Percentiles rank a stretch among this genome's conserved stretches.
Evolutionary conservation across 495 filamentous ascomycete species (phyloP).

Genomic region (Podospora comata): DNA sequence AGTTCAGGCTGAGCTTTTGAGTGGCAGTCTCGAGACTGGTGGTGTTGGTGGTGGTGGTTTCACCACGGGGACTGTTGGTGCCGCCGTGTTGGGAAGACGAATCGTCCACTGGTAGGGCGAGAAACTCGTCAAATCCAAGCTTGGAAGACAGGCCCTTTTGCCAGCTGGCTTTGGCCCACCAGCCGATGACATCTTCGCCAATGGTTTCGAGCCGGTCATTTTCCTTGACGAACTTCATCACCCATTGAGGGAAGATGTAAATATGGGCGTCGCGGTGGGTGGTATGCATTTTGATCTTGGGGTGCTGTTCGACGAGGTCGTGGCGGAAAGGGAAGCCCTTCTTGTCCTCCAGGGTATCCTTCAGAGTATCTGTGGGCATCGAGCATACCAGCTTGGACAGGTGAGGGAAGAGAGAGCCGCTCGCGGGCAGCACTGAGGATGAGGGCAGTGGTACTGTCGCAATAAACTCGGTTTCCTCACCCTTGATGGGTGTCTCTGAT

Average conservation of each 20-base stretch:
- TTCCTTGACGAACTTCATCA: constrained; percentile 70
- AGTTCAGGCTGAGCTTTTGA: constrained; percentile 19
- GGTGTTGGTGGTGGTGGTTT: not conserved
- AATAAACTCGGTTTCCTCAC: constrained; percentile 87
- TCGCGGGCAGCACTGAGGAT: constrained; percentile 52
- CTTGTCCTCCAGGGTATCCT: constrained; percentile 70
- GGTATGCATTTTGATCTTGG: constrained; percentile 70
- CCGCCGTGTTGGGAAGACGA: constrained; percentile 17
- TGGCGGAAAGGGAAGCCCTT: constrained; percentile 69
- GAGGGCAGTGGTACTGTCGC: constrained; percentile 63
- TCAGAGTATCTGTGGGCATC: constrained; percentile 79
- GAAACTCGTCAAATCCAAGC: constrained; percentile 65
- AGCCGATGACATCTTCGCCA: constrained; percentile 87
- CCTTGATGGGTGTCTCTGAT: constrained; percentile 71
- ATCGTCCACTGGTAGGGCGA: constrained; percentile 40
- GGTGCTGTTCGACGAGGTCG: constrained; percentile 65
- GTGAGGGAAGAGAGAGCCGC: constrained; percentile 58
- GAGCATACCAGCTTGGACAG: constrained; percentile 67
- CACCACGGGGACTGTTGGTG: constrained; percentile 4
- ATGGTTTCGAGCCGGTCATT: constrained; percentile 83
- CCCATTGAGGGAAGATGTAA: constrained; percentile 91
- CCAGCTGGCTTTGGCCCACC: constrained; percentile 94
- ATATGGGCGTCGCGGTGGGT: constrained; percentile 86
- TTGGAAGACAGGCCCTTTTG: constrained; percentile 76
- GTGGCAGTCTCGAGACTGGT: not conserved